These are phyloP conservation scores for Parsonsia alboflavescens DNA, from an alignment of 257 asterid species.

Conservation along the genomic window DNA sequence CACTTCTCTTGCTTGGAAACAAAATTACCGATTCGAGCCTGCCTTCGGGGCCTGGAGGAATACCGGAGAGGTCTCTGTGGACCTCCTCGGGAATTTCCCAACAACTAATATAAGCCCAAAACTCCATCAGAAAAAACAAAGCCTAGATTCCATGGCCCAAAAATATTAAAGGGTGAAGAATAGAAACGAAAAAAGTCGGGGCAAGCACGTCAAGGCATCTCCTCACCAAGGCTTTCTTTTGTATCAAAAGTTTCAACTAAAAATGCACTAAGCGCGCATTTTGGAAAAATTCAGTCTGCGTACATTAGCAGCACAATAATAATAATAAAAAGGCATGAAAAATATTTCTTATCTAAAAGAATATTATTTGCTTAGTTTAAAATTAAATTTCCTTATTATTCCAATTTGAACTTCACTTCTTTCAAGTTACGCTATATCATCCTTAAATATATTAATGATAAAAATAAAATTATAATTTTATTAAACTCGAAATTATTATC, in stretches of 20 bases:
- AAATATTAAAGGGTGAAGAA: neutral
- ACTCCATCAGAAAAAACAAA: too few species aligned
- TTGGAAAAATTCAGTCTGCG: neutral
- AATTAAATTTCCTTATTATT: too few species aligned
- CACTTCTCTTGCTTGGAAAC: neutral
- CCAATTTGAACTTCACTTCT: too few species aligned
- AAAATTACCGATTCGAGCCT: neutral
- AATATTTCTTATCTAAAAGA: neutral
- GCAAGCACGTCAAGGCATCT: neutral
- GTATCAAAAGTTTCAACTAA: neutral
- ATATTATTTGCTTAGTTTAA: neutral
- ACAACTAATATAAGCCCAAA: neutral
- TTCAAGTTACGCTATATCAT: too few species aligned
- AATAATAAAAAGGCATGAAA: neutral
- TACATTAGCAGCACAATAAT: constrained; percentile 4
- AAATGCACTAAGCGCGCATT: neutral
- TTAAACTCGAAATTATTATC: too few species aligned
- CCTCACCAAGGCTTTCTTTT: too few species aligned
- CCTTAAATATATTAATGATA: too few species aligned
- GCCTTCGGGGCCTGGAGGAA: neutral
- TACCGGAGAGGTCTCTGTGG: neutral
- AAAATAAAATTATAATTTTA: too few species aligned
- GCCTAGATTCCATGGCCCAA: neutral
- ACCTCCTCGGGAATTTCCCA: neutral
- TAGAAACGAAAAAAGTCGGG: neutral